Evolutionary conservation across 176 grass and related monocot genomes (phyloP).

Genomic region (Oryza brachyantha): DNA sequence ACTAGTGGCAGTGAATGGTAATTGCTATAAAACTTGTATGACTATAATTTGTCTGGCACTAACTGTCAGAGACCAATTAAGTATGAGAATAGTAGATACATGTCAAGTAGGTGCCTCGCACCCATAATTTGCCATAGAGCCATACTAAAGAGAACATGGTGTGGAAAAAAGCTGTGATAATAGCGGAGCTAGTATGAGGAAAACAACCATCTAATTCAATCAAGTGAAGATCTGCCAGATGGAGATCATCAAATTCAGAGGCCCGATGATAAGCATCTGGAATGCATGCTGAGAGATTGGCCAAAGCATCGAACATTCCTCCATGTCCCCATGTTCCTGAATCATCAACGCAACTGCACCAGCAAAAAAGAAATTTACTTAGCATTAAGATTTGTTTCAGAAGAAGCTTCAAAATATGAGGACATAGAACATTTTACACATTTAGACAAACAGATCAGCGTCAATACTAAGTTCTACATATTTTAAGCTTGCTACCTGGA

Average conservation of each 20-base stretch:
- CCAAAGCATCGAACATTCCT: conserved; percentile 88
- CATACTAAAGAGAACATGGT: background rate
- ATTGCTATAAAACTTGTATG: background rate
- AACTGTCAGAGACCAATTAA: background rate
- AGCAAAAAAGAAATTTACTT: conserved; percentile 22
- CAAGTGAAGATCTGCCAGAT: conserved; percentile 93
- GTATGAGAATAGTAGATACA: conserved; percentile 2
- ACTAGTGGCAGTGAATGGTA: background rate
- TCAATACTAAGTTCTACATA: background rate
- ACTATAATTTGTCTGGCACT: conserved; percentile 1
- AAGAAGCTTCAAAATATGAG: conserved; percentile 16
- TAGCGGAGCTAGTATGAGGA: background rate
- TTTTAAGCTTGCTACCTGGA: conserved; percentile 12
- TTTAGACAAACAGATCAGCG: background rate
- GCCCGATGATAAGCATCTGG: conserved; percentile 78
- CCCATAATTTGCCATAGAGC: background rate
- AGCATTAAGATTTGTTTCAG: conserved; percentile 29
- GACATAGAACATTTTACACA: conserved; percentile 9
- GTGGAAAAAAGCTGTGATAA: conserved; percentile 18
- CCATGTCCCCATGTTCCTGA: conserved; percentile 84
- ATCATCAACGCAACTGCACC: conserved; percentile 79
- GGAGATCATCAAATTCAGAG: conserved; percentile 82
- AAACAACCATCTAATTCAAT: conserved; percentile 71
- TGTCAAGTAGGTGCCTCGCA: conserved; percentile 1
- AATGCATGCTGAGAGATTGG: conserved; percentile 65